Evolutionary conservation across 495 filamentous ascomycete species (phyloP).

Genomic region (Hyaloscypha finlandica): DNA sequence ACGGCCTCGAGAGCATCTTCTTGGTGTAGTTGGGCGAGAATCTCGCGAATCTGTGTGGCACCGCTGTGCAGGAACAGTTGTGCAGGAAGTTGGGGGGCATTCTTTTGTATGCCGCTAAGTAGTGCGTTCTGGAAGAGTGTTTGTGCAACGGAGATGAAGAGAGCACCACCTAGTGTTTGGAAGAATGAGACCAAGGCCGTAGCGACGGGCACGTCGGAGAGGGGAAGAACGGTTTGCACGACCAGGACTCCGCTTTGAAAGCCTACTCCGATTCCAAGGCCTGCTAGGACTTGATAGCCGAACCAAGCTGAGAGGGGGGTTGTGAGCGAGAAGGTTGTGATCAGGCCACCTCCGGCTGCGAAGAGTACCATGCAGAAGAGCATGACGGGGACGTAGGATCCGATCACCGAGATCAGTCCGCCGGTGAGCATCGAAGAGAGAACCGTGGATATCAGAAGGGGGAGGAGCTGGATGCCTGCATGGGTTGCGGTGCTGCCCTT

Average conservation of each 20-base stretch:
- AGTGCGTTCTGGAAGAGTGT: conserved; percentile 57
- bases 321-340: conserved; percentile 62
- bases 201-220: conserved; percentile 25
- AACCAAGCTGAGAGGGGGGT: conserved; percentile 65
- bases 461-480: conserved; percentile 80
- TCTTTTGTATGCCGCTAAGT: conserved; percentile 18
- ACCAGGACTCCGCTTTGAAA: conserved; percentile 27
- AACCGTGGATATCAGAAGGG: conserved; percentile 37
- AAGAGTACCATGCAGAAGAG: conserved; percentile 59
- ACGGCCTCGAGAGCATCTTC: conserved; percentile 36
- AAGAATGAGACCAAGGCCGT: conserved; percentile 37
- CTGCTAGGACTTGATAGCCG: conserved; percentile 52
- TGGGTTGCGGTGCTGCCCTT: conserved; percentile 66
- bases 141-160: conserved; percentile 64
- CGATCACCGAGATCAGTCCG: conserved; percentile 57
- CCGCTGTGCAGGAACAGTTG: conserved; percentile 47
- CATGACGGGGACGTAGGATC: conserved; percentile 83
- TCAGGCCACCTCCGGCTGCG: conserved; percentile 68
- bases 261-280: conserved; percentile 28
- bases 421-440: conserved; percentile 45
- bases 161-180: conserved; percentile 55
- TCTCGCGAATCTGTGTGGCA: conserved; percentile 27
- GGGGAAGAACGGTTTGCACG: conserved; percentile 29
- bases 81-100: conserved; percentile 23
- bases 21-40: conserved; percentile 31